A percentile compares a stretch with the other conserved stretches of the same genome.
Conservation (phyloP, 225 moss, liverwort and hornwort species). For the Antitrichia curtipendula region DNA sequence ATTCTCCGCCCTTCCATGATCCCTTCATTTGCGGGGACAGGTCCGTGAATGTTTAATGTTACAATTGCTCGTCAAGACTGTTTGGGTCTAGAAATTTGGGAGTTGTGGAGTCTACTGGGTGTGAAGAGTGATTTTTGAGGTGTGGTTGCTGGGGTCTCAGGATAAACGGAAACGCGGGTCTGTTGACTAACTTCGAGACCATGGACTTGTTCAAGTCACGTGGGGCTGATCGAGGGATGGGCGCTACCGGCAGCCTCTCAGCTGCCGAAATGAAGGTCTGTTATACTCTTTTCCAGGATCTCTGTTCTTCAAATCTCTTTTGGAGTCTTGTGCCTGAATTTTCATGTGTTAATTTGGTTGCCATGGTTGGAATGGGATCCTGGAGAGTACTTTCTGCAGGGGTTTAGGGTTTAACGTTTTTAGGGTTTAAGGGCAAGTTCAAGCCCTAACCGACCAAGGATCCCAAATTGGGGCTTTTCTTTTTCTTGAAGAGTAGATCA, state of each 20-base stretch:
- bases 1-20: neutral
- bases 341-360: neutral
- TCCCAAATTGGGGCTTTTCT: neutral
- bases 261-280: slow-evolving; percentile 60
- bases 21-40: neutral
- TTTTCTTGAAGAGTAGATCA: neutral
- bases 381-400: neutral
- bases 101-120: neutral
- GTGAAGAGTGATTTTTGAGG: neutral
- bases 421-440: neutral
- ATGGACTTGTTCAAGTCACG: slow-evolving; percentile 63
- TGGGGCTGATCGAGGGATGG: slow-evolving; percentile 69
- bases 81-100: neutral
- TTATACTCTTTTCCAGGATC: neutral
- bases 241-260: slow-evolving; percentile 44
- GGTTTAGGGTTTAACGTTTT: neutral
- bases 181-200: slow-evolving; percentile 83
- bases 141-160: neutral
- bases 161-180: slow-evolving; percentile 58
- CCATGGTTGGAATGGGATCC: neutral
- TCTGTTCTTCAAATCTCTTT: neutral
- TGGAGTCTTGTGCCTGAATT: neutral
- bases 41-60: neutral
- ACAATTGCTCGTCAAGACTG: neutral
- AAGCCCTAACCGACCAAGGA: neutral